phyloP scores from a whole-genome alignment of 192 early-diverging fungal species.

The Entomortierella beljakovae region DNA sequence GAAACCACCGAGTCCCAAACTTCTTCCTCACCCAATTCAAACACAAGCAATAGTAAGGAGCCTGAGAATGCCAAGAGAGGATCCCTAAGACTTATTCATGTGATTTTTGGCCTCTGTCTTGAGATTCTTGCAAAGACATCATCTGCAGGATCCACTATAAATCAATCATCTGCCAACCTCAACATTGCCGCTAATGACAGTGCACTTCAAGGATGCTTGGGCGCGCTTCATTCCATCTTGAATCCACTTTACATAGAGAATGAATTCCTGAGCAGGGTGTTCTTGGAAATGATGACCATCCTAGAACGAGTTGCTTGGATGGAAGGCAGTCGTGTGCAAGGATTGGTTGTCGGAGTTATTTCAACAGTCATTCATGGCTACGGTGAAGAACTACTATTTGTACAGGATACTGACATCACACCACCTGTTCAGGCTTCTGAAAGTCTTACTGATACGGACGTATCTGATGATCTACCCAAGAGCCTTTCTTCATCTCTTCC shows the following conservation, averaged over 20 bases:
- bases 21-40: background rate
- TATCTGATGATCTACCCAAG: constrained; percentile 5
- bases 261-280: constrained; percentile 62
- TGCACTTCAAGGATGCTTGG: constrained; percentile 62
- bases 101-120: constrained; percentile 79
- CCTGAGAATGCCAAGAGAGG: constrained; percentile 6
- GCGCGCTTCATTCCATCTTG: constrained; percentile 65
- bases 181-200: constrained; percentile 45
- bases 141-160: constrained; percentile 29
- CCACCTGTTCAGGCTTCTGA: background rate
- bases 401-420: background rate
- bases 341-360: constrained; percentile 58
- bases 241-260: constrained; percentile 52
- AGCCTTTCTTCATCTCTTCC: constrained; percentile 1
- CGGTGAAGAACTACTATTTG: constrained; percentile 31
- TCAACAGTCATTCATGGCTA: constrained; percentile 39
- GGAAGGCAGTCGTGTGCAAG: constrained; percentile 70
- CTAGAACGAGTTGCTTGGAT: constrained; percentile 80
- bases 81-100: constrained; percentile 63
- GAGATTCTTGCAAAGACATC: constrained; percentile 65
- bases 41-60: background rate
- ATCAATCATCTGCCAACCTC: constrained; percentile 53
- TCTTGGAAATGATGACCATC: constrained; percentile 76
- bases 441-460: background rate
- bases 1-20: background rate